These are phyloP conservation scores for Nematocida sp. DNA, from an alignment of 371 early-diverging fungal genomes.

Conservation along the genomic window DNA sequence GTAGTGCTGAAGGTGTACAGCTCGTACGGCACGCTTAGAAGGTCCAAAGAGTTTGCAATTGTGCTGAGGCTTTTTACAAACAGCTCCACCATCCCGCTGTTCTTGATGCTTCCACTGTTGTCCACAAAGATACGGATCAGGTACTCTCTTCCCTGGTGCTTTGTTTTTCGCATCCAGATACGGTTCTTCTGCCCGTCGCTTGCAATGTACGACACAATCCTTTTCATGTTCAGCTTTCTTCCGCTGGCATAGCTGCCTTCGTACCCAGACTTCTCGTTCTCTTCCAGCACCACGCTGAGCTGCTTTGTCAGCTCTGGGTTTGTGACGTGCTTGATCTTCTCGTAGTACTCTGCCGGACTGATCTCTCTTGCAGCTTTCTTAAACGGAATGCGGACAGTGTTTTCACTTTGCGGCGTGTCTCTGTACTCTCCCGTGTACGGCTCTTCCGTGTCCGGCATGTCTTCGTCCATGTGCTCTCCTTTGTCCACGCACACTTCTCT, in stretches of 20 bases:
- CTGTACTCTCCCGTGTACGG: conserved; percentile 5
- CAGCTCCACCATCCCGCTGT: conserved; percentile 49
- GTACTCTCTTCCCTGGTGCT: conserved; percentile 89
- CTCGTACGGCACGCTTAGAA: conserved; percentile 58
- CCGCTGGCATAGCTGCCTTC: conserved; percentile 96
- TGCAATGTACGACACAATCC: conserved; percentile 95
- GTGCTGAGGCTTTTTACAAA: conserved; percentile 45
- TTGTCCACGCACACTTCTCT: conserved; percentile 30
- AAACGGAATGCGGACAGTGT: conserved; percentile 5
- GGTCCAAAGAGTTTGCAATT: conserved; percentile 52
- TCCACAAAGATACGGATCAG: conserved; percentile 94
- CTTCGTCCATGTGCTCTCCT: conserved; percentile 36
- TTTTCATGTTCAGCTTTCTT: conserved; percentile 97
- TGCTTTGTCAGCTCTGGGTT: conserved; percentile 66
- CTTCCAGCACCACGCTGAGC: conserved; percentile 84
- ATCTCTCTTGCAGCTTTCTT: background rate
- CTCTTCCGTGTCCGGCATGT: conserved; percentile 17
- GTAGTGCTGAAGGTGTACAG: conserved; percentile 58
- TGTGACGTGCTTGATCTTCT: conserved; percentile 27
- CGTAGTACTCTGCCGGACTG: conserved; percentile 34
- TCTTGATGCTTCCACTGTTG: conserved; percentile 80
- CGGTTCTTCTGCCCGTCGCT: conserved; percentile 95
- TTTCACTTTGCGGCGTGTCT: conserved; percentile 17
- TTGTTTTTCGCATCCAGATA: conserved; percentile 95
- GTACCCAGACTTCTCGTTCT: conserved; percentile 84